phyloP scores from a whole-genome alignment of 108 stramenopile genomes.

The Conticribra guillardii region DNA sequence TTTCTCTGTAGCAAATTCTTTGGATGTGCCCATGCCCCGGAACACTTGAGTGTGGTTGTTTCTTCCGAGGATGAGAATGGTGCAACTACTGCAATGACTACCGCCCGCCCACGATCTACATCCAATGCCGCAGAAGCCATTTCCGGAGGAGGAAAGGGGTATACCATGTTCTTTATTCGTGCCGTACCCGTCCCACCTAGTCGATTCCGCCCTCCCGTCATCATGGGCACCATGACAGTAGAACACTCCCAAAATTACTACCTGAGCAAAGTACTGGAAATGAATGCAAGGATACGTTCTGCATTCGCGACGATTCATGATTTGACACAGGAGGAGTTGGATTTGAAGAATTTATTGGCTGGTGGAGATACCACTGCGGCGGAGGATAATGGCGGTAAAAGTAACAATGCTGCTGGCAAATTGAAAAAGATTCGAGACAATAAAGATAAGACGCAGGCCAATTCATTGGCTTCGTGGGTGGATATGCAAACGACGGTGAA shows the following conservation, averaged over 20 bases:
- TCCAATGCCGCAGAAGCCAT: conserved; percentile 45
- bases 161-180: conserved; percentile 87
- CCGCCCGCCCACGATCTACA: conserved; percentile 29
- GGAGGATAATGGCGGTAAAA: conserved; percentile 11
- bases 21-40: conserved; percentile 54
- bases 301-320: conserved; percentile 38
- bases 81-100: no score
- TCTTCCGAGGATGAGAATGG: no score
- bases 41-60: conserved; percentile 16
- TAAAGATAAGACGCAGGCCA: conserved; percentile 57
- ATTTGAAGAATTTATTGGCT: conserved; percentile 15
- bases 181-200: conserved; percentile 93
- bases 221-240: conserved; percentile 85
- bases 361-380: no score
- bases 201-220: conserved; percentile 95
- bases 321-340: conserved; percentile 40
- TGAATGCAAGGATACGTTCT: conserved; percentile 72
- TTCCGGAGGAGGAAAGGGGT: conserved; percentile 54
- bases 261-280: conserved; percentile 80
- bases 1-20: conserved; percentile 75
- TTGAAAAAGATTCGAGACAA: conserved; percentile 40
- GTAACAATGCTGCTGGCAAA: background rate
- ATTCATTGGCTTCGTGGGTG: conserved; percentile 81
- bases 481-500: conserved; percentile 95
- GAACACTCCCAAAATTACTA: conserved; percentile 97